Evolutionary conservation across 2,329 filamentous ascomycete species (phyloP).

Genomic region (Talaromyces sp.): DNA sequence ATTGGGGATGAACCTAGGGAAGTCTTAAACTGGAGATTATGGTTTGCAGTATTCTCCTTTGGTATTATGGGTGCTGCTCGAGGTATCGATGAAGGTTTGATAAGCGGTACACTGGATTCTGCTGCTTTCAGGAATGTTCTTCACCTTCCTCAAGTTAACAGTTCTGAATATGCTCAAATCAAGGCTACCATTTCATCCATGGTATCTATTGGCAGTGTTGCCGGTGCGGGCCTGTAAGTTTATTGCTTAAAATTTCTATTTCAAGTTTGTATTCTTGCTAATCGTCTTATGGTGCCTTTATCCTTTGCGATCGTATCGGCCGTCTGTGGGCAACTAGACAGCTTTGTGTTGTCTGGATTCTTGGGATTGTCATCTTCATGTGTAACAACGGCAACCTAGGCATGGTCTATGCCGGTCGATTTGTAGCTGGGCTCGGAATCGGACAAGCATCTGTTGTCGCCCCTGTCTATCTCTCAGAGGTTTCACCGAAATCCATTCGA

Average conservation of each 20-base stretch:
- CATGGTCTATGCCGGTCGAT: conserved; percentile 62
- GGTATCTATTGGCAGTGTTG: conserved; percentile 71
- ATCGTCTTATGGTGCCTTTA: conserved; percentile 54
- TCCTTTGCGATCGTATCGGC: conserved; percentile 59
- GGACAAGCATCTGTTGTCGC: conserved; percentile 67
- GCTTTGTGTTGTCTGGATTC: conserved; percentile 56
- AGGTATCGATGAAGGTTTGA: conserved; percentile 71
- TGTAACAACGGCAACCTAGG: conserved; percentile 52
- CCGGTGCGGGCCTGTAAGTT: conserved; percentile 47
- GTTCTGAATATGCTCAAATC: conserved; percentile 58
- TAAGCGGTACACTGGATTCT: conserved; percentile 63
- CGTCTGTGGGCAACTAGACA: conserved; percentile 61
- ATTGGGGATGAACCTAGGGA: conserved; percentile 58
- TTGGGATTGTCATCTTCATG: conserved; percentile 60
- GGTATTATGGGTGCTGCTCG: conserved; percentile 69
- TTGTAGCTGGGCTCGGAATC: conserved; percentile 64
- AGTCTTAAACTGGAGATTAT: conserved; percentile 69
- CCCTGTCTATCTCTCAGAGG: conserved; percentile 26
- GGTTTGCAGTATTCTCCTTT: conserved; percentile 68
- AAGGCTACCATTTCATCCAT: conserved; percentile 71
- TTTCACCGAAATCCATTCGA: conserved; percentile 40
- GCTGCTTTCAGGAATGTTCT: conserved; percentile 48
- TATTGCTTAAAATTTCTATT: neutral
- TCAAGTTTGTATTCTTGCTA: neutral
- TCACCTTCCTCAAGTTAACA: neutral